Base-by-base conservation (phyloP, 2,329 filamentous ascomycete species). In the Colletotrichum sp. region DNA sequence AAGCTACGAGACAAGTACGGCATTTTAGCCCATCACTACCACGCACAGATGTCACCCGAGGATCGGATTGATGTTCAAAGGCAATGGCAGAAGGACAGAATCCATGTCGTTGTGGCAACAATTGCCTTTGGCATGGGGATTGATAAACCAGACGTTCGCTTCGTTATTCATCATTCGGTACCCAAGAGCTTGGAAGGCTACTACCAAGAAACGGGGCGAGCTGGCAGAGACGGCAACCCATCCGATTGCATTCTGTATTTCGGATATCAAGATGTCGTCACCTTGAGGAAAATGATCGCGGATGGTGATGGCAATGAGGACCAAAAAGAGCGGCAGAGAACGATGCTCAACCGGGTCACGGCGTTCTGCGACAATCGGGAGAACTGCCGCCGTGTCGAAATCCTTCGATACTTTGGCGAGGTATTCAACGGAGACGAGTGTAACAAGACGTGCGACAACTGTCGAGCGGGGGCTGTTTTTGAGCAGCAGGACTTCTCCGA, bases 101-200 rank as follows among this genome's bases (percentile, higher is more conserved):
- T 93, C 80, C 94, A 98, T 79, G 95, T 99, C 39, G 98, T 99
- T 59, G 97, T 99, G 66, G 98, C 97, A 24, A 99, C 97, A 0
- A 99, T 99, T 83, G 97, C 97, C 28, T 99, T 99, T 82, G 97
- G 97, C 8, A 99, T 99, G 97, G 97, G 97, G n/a, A 99, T 99
- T 79, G 97, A 99, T 87, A 99, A 99, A 84, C 92, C 96, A 1
- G 94, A 99, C 83, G 97, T 99, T 64, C 94, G 97, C 32, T 99
- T 98, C 83, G 97, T 99, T 39, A 95, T 99, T 55, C 98, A 99
- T 82, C 94, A 98, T 81, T 95, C 93, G 59, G 89, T 99, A 8
- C 97, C 97, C 2, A 99, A 99, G 85, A 98, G 95, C 80, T 87
- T 99, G 70, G 97, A 99, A 85, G 97, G 97, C 1, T 99, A 99